Evolutionary conservation across 2,329 filamentous ascomycete genomes (phyloP), one percentile per base, ranked within the genome.

Genomic region (Geosmithia morbida): DNA sequence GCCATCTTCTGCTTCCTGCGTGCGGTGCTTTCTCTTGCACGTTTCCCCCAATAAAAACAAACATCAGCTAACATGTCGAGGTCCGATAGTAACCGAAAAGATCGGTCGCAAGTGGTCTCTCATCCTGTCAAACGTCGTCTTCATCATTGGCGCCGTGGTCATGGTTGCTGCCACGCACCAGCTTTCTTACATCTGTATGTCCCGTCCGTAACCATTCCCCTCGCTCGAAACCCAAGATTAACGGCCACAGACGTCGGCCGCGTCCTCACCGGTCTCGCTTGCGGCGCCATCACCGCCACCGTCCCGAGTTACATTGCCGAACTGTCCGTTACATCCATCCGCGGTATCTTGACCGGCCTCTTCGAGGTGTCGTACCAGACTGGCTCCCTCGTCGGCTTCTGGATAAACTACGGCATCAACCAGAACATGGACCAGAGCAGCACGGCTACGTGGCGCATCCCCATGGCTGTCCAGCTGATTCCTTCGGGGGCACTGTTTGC

Each of bases 241-340:
- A 44, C 37, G 3, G 1, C 16, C 13, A 2, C 16, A 80, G 76
- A 78, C 71, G 56, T 68, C 69, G 48, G 79, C 0, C 73, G 79
- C 11, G 73, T 75, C 51, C 62, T 79, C 33, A 75, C 72, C 2
- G 75, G 76, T 1, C 68, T 75, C 56, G 75, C 73, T 18, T 69
- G 76, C 43, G 76, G 75, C n/a, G 58, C 74, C 41, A 67, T 77
- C 55, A 73, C 69, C 8, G 76, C 74, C 55, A 74, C 72, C 6
- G 74, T 82, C 2, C 79, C 78, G 2, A 70, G 77, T 33, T 83
- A 83, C 56, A 77, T 81, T 49, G 74, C 77, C 10, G 79, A 83
- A 56, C 71, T 75, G 47, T 76, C 78, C 0, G 68, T 76, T 53
- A 69, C 77, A 0, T 71, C 71, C 2, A 77, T 72, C 47, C 70